Conservation (phyloP, 148 eudicot species). For the Vaccinium macrocarpon region DNA sequence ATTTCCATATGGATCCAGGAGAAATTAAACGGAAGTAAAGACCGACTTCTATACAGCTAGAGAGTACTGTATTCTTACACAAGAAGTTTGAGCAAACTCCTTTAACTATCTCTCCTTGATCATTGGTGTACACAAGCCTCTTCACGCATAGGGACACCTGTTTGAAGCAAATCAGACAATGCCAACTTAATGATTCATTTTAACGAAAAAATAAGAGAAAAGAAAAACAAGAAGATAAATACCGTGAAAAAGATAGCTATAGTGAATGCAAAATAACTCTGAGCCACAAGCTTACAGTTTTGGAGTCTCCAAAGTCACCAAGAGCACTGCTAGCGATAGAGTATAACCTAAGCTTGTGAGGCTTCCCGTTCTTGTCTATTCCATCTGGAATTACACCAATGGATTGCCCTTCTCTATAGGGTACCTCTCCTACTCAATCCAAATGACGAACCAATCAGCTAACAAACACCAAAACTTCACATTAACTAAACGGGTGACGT, state of each 20-base stretch:
- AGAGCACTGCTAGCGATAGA: constrained; percentile 99
- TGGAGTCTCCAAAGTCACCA: constrained; percentile 96
- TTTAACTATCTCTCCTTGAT: constrained; percentile 79
- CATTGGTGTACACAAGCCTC: constrained; percentile 94
- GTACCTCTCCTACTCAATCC: constrained; percentile 70
- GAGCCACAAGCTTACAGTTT: constrained; percentile 59
- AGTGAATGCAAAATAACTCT: neutral
- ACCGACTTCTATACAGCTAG: neutral
- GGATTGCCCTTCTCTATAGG: constrained; percentile 96
- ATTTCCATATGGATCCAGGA: neutral
- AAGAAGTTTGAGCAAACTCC: constrained; percentile 99
- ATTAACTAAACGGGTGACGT: too few relatives aligned
- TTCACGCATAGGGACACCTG: constrained; percentile 98
- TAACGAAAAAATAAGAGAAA: neutral
- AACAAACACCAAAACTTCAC: neutral
- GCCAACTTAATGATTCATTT: neutral
- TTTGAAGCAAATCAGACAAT: constrained; percentile 17
- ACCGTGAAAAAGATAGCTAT: neutral
- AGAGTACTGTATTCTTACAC: constrained; percentile 55
- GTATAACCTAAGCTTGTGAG: constrained; percentile 94
- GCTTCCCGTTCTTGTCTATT: constrained; percentile 91
- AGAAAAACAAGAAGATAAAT: neutral
- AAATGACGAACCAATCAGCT: neutral
- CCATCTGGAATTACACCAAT: constrained; percentile 97
- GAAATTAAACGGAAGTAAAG: neutral